A percentile compares a stretch with the other conserved stretches of the same genome.
phyloP scores from a whole-genome alignment of 2,329 filamentous ascomycete genomes.

The Botrytis sinoallii region DNA sequence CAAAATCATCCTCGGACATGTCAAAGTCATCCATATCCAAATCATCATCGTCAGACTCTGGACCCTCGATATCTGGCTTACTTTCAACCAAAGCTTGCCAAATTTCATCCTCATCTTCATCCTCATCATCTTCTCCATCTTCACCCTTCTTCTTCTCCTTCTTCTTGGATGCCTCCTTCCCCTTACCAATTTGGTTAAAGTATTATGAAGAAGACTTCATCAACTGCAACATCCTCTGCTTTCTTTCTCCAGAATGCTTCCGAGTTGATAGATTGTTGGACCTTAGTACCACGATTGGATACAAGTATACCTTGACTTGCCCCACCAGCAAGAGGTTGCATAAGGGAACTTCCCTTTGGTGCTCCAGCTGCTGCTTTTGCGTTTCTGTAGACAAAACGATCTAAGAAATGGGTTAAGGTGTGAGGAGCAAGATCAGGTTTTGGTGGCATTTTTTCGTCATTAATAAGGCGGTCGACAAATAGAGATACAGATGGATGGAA shows the following conservation, averaged over 20 bases:
- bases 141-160: slow-evolving; percentile 52
- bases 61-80: slow-evolving; percentile 70
- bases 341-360: slow-evolving; percentile 81
- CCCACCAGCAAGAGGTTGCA: slow-evolving; percentile 81
- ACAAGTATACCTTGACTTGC: slow-evolving; percentile 60
- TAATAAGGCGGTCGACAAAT: slow-evolving; percentile 70
- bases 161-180: slow-evolving; percentile 51
- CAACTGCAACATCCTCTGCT: slow-evolving; percentile 78
- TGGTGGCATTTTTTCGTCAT: slow-evolving; percentile 67
- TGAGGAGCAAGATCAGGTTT: slow-evolving; percentile 91
- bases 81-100: slow-evolving; percentile 88
- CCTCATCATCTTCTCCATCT: slow-evolving; percentile 51
- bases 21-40: slow-evolving; percentile 53
- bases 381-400: slow-evolving; percentile 97
- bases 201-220: slow-evolving; percentile 99
- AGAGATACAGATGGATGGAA: slow-evolving; percentile 92
- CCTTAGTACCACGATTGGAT: slow-evolving; percentile 43
- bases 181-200: slow-evolving; percentile 73
- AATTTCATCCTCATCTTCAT: slow-evolving; percentile 68
- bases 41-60: slow-evolving; percentile 52
- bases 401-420: slow-evolving; percentile 90
- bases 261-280: slow-evolving; percentile 71
- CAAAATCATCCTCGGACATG: slow-evolving; percentile 47
- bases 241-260: slow-evolving; percentile 91
- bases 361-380: slow-evolving; percentile 65